Evolutionary conservation across 2,329 filamentous ascomycete species (phyloP).

Genomic region (Phyllosticta citriasiana): DNA sequence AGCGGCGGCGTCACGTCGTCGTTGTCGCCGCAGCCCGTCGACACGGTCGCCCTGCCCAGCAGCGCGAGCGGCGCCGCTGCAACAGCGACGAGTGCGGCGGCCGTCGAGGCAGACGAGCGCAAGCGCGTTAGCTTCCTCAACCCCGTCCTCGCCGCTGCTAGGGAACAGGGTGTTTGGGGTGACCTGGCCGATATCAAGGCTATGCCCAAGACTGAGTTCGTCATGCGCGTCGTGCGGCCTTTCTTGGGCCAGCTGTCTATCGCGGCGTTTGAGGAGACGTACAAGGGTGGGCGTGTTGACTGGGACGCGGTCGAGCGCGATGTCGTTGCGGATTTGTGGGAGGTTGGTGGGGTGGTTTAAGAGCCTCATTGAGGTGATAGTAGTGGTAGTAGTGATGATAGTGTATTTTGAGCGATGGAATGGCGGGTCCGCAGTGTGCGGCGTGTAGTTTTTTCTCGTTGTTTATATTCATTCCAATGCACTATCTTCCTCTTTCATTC

Average conservation of each 20-base stretch:
- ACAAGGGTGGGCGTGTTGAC: constrained; percentile 68
- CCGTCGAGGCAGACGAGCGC: constrained; percentile 19
- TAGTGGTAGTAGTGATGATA: too few species aligned
- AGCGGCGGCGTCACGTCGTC: neutral
- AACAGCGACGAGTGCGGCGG: neutral
- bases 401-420: too few species aligned
- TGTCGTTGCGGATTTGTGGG: constrained; percentile 66
- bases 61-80: neutral
- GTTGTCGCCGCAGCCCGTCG: neutral
- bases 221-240: constrained; percentile 68
- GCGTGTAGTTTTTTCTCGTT: too few species aligned
- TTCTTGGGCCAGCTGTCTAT: constrained; percentile 92
- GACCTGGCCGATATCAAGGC: constrained; percentile 47
- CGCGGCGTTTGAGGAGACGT: constrained; percentile 84
- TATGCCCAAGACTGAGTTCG: constrained; percentile 50
- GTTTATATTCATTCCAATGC: too few species aligned
- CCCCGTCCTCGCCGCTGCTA: constrained; percentile 18
- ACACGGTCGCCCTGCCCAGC: neutral
- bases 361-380: neutral
- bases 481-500: too few species aligned
- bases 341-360: constrained; percentile 40
- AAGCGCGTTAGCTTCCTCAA: constrained; percentile 31
- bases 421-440: too few species aligned
- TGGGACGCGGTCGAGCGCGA: constrained; percentile 51
- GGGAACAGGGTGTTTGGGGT: constrained; percentile 17